Evolutionary conservation across 768 basidiomycete species (phyloP), one percentile per base, ranked within the genome.

Genomic region (Boletus subcaerulescens): DNA sequence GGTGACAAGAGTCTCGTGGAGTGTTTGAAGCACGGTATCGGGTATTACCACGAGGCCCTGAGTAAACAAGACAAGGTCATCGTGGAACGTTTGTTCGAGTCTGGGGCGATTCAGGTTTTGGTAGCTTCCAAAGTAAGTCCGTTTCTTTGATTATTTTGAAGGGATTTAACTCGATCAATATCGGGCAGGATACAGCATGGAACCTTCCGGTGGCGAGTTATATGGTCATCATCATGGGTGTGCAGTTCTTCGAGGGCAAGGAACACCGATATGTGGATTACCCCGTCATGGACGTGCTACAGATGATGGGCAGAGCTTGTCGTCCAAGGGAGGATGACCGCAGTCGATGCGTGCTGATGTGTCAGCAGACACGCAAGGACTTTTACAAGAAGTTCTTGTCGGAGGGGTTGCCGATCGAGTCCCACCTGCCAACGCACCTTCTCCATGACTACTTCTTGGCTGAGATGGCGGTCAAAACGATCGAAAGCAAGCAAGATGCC

Each of bases 151-250:
- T 2, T 2, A 3, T 22, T 47, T 47, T n/a, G 32, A 29, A 6
- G 33, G 33, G 18, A 9, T 11, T 26, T 50, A 1, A 48, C 33
- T 6, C 58, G 0, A 48, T 15, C 13, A 29, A 39, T 5, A 18
- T 45, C 20, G 24, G 18, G 22, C 46, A 95, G 91, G 97, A 98
- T 61, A 93, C 91, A 0, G 92, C 94, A 0, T 99, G 97, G 97
- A 93, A 86, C 65, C 77, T 99, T 8, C 95, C 97, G 0, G 85
- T 97, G 17, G 84, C 93, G 0, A 87, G 91, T 55, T 95, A 97
- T 72, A 97, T 98, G 93, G 95, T 98, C 41, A 87, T 99, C 68
- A 93, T 99, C 63, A 98, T 98, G 95, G 96, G 96, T n/a, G 94
- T 98, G 1, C 97, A 99, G 66, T 88, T 73, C 55, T 98, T 90